These are phyloP conservation scores for Yamadazyma sp. DNA, from an alignment of 1,139 yeast genomes.

Conservation along the genomic window DNA sequence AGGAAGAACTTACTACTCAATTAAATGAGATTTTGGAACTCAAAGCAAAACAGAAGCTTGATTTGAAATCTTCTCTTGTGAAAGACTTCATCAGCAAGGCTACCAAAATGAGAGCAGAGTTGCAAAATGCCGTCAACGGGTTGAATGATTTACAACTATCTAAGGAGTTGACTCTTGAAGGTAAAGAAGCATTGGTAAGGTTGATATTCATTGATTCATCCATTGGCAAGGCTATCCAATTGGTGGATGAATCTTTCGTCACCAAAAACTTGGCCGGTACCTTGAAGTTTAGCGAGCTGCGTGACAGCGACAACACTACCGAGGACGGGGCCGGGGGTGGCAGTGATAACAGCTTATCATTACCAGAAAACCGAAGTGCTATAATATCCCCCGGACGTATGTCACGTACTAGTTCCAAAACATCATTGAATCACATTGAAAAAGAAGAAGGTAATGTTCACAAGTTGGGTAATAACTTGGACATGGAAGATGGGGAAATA, in stretches of 20 bases:
- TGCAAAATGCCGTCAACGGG: constrained; percentile 56
- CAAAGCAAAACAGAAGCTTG: constrained; percentile 29
- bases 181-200: constrained; percentile 70
- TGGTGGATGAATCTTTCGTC: constrained; percentile 43
- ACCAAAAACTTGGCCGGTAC: constrained; percentile 15
- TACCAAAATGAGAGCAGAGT: constrained; percentile 39
- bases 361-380: constrained; percentile 3
- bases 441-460: constrained; percentile 43
- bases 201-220: constrained; percentile 70
- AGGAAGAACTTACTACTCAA: constrained; percentile 32
- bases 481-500: constrained; percentile 13
- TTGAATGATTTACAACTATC: constrained; percentile 55
- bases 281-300: constrained; percentile 13
- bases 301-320: constrained; percentile 9
- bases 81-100: constrained; percentile 46
- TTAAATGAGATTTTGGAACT: constrained; percentile 32
- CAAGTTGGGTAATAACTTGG: constrained; percentile 33
- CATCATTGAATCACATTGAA: constrained; percentile 35
- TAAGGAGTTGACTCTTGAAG: constrained; percentile 58
- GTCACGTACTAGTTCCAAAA: constrained; percentile 37
- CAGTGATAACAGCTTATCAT: constrained; percentile 8
- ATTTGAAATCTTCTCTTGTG: constrained; percentile 31
- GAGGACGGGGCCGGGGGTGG: constrained; percentile 1
- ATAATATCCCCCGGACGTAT: constrained; percentile 22
- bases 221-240: constrained; percentile 60